A percentile compares a stretch with the other conserved stretches of the same genome.
These are phyloP conservation scores for Rosa chinensis DNA, from an alignment of 306 rosid species.

Conservation along the genomic window DNA sequence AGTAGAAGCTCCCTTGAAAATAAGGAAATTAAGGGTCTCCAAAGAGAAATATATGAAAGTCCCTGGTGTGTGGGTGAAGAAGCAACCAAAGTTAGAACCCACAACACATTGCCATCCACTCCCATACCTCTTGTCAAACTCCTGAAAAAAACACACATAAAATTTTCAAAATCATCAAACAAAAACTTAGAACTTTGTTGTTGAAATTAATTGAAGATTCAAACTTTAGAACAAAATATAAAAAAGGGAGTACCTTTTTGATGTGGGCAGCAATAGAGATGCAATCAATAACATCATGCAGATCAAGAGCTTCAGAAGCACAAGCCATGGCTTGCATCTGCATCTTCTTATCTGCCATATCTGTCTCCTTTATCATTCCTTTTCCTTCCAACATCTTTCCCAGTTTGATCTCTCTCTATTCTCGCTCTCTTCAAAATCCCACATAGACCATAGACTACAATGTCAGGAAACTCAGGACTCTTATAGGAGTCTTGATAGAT, in stretches of 20 bases:
- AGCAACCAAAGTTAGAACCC: slow-evolving; percentile 76
- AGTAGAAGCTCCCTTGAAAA: slow-evolving; percentile 58
- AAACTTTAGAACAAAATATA: not conserved
- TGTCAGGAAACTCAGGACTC: not conserved
- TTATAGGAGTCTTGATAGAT: too few species aligned
- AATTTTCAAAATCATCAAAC: not conserved
- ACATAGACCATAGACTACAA: not conserved
- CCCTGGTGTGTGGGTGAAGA: slow-evolving; percentile 65
- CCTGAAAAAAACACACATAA: slow-evolving; percentile 36
- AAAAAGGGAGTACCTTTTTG: slow-evolving; percentile 51
- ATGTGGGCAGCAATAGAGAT: slow-evolving; percentile 64
- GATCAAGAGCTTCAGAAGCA: slow-evolving; percentile 89
- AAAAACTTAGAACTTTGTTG: not conserved
- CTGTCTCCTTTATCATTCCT: slow-evolving; percentile 60
- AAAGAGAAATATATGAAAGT: slow-evolving; percentile 74
- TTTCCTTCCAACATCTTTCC: slow-evolving; percentile 84
- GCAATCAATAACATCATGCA: slow-evolving; percentile 66
- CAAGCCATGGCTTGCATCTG: slow-evolving; percentile 79
- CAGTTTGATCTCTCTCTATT: not conserved
- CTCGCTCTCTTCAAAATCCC: slow-evolving; percentile 3
- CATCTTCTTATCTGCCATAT: slow-evolving; percentile 67
- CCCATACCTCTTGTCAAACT: slow-evolving; percentile 66
- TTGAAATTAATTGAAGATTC: not conserved
- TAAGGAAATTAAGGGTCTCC: slow-evolving; percentile 72
- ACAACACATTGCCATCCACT: slow-evolving; percentile 90